phyloP scores from a whole-genome alignment of 2,329 filamentous ascomycete genomes.

The Fusarium annulatum region DNA sequence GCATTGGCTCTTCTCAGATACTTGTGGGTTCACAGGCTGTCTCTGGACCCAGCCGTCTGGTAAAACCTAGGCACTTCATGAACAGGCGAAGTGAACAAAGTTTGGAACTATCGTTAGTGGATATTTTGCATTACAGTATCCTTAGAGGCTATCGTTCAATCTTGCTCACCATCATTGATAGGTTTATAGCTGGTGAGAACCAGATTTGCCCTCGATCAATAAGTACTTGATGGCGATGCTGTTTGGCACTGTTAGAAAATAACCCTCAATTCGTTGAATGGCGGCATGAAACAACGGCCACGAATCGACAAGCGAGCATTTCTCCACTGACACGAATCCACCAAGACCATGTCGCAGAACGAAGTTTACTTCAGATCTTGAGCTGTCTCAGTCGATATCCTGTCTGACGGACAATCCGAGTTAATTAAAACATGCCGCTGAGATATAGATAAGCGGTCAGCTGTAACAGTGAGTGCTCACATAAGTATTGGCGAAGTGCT shows the following conservation, averaged over 20 bases:
- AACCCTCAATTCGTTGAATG: background rate
- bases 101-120: conserved; percentile 2
- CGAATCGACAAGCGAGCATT: background rate
- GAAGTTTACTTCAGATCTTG: background rate
- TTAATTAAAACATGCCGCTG: conserved; percentile 11
- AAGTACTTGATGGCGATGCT: background rate
- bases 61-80: conserved; percentile 8
- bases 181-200: background rate
- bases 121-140: background rate
- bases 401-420: conserved; percentile 5
- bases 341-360: conserved; percentile 1
- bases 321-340: conserved; percentile 2
- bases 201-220: background rate
- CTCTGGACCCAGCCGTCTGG: conserved; percentile 24
- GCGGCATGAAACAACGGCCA: background rate
- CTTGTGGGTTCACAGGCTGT: background rate
- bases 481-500: background rate
- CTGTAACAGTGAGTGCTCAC: background rate
- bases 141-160: background rate
- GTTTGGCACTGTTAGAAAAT: background rate
- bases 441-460: conserved; percentile 11
- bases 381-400: background rate
- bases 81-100: background rate
- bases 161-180: background rate
- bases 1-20: background rate